phyloP scores from a whole-genome alignment of 495 filamentous ascomycete species.

The Aspergillus sclerotioniger region DNA sequence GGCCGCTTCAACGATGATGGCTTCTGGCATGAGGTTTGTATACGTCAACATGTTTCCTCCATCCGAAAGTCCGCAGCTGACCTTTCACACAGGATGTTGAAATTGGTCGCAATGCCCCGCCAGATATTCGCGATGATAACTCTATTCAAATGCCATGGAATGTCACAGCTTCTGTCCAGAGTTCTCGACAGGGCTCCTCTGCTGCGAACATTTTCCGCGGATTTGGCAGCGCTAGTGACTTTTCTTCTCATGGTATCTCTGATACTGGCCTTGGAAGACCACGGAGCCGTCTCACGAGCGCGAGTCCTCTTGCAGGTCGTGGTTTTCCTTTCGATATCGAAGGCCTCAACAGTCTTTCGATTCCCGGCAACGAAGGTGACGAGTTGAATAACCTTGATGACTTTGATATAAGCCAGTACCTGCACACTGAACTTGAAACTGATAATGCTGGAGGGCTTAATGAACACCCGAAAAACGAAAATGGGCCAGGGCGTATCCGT shows the following conservation, averaged over 20 bases:
- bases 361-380: constrained; percentile 33
- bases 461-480: not conserved
- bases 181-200: constrained; percentile 48
- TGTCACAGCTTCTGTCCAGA: constrained; percentile 57
- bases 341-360: constrained; percentile 32
- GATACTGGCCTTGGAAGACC: constrained; percentile 26
- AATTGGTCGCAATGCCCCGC: constrained; percentile 57
- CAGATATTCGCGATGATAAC: constrained; percentile 54
- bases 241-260: constrained; percentile 47
- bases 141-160: constrained; percentile 72
- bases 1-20: constrained; percentile 23
- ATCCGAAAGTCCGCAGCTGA: constrained; percentile 7
- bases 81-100: constrained; percentile 48
- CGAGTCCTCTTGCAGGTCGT: constrained; percentile 60
- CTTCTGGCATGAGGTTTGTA: constrained; percentile 13
- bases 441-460: constrained; percentile 10
- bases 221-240: constrained; percentile 53
- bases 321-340: constrained; percentile 41
- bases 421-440: constrained; percentile 29
- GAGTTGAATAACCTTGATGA: constrained; percentile 43
- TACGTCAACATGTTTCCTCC: not conserved
- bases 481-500: not conserved
- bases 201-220: constrained; percentile 39
- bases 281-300: constrained; percentile 52
- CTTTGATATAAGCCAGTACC: constrained; percentile 37